These are phyloP conservation scores for Phytophthora sp. DNA, from an alignment of 352 stramenopile species.

Conservation along the genomic window DNA sequence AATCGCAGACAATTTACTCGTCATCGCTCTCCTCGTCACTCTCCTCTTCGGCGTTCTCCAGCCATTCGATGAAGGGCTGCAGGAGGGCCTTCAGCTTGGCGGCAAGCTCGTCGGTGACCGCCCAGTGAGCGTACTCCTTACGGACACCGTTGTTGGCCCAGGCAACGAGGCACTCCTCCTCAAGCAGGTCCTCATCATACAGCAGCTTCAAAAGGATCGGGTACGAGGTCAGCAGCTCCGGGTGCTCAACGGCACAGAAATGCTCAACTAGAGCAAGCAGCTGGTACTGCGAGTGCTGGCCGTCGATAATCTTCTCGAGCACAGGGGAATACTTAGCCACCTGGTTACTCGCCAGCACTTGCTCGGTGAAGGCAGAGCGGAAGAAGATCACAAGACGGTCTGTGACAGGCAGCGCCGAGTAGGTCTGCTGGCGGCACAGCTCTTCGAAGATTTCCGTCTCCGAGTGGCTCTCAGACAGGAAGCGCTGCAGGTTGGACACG, in stretches of 20 bases:
- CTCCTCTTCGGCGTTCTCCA: conserved; percentile 96
- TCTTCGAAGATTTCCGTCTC: conserved; percentile 83
- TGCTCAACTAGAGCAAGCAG: conserved; percentile 92
- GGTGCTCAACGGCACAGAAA: conserved; percentile 91
- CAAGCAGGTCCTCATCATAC: conserved; percentile 96
- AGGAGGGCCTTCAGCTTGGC: conserved; percentile 86
- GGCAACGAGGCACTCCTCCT: conserved; percentile 95
- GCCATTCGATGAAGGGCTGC: conserved; percentile 96
- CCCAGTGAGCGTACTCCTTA: conserved; percentile 88
- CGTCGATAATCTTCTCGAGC: conserved; percentile 87
- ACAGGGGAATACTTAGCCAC: conserved; percentile 86
- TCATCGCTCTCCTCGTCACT: conserved; percentile 78
- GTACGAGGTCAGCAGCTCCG: conserved; percentile 82
- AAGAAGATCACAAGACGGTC: conserved; percentile 96
- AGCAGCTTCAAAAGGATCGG: conserved; percentile 96
- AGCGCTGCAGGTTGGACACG: conserved; percentile 70
- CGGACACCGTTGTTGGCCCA: conserved; percentile 86
- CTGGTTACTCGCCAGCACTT: conserved; percentile 94
- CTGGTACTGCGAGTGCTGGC: conserved; percentile 92
- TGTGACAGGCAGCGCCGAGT: conserved; percentile 88
- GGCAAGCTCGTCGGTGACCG: conserved; percentile 89
- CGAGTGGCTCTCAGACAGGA: conserved; percentile 56
- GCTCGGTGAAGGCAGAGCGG: conserved; percentile 84
- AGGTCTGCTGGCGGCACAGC: conserved; percentile 94
- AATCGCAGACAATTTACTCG: conserved; percentile 43